A percentile compares a stretch with the other conserved stretches of the same genome.
phyloP scores from a whole-genome alignment of 2,329 filamentous ascomycete genomes.

The Ophiocordyceps robertsii region DNA sequence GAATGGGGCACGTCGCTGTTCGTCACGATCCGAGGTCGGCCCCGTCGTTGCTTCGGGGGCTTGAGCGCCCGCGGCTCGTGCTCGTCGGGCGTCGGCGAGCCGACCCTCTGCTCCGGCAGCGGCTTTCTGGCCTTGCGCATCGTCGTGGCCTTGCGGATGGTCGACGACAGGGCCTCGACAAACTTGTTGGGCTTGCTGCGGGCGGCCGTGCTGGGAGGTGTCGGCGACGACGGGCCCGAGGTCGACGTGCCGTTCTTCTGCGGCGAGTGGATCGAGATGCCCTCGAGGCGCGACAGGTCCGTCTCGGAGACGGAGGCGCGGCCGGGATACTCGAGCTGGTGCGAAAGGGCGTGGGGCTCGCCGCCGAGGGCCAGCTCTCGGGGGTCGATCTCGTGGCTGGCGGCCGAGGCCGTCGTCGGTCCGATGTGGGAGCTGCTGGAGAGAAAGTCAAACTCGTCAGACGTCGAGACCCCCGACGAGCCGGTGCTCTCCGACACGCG shows the following conservation, averaged over 20 bases:
- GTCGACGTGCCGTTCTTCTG: constrained; percentile 11
- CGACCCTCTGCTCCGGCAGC: constrained; percentile 8
- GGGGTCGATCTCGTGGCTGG: constrained; percentile 17
- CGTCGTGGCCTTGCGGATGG: constrained; percentile 24
- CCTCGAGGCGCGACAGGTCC: constrained; percentile 31
- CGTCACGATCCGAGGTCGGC: constrained; percentile 7
- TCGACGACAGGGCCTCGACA: constrained; percentile 27
- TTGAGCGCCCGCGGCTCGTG: constrained; percentile 14
- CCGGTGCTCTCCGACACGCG: constrained; percentile 14
- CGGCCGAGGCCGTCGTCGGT: constrained; percentile 4
- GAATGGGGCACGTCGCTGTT: constrained; percentile 8
- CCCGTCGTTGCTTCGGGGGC: constrained; percentile 18
- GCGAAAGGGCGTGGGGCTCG: constrained; percentile 4
- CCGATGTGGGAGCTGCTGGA: constrained; percentile 18
- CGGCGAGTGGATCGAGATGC: constrained; percentile 30
- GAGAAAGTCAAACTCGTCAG: constrained; percentile 22
- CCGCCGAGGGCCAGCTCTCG: constrained; percentile 11
- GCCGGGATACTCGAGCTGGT: constrained; percentile 11
- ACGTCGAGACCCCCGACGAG: constrained; percentile 21
- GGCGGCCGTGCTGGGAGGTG: constrained; percentile 14
- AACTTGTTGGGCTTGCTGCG: constrained; percentile 25
- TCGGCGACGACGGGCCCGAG: constrained; percentile 18
- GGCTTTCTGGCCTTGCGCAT: constrained; percentile 17
- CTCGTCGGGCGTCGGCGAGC: constrained; percentile 15
- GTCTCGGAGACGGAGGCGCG: constrained; percentile 31